Base-by-base conservation (phyloP, 768 basidiomycete species). In the Lactifluus subvellereus region DNA sequence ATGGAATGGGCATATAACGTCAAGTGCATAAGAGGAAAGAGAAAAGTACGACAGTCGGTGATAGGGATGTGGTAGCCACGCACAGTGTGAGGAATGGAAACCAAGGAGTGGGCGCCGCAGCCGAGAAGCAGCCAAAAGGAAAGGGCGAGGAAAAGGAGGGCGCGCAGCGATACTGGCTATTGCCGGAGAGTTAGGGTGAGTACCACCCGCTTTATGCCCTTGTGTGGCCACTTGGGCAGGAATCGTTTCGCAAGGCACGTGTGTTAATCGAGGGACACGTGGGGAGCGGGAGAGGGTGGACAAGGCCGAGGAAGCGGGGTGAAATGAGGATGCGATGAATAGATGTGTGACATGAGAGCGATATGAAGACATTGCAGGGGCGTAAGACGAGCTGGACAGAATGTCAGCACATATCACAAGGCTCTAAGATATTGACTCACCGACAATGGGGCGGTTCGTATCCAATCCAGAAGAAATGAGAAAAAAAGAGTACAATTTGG, bases 321-420 rank as follows among this genome's bases (percentile, higher is more conserved):
- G 45, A 60, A 35, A 59, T 50, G 49, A 38, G 22, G 63, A 64
- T 64, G 63, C 54, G 59, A 64, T 55, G 63, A 51, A 60, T 60
- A 56, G 54, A 42, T 55, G 63, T 64, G 62, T 51, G 48, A 60
- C 57, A 52, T 64, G 63, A 55, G 58, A 35, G 37, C 56, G 63
- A 64, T 60, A 60, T 64, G 48, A 42, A 40, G 42, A 60, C 63
- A 60, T 64, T 64, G 63, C 63, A 51, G 35, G 63, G 60, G 54
- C 63, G 63, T 64, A 60, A 64, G 58, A 55, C 60, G 63, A 59
- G 54, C 59, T 60, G 18, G 22, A 32, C 13, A 49, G 16, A 42
- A 32, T 4, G 13, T 64, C 53, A 64, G 54, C 37, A 37, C 0
- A 2, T 20, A 16, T 10, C 0, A 9, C 6, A 18, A 16, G 14